Percentiles rank a stretch among this genome's conserved stretches.
Evolutionary conservation across 2,329 filamentous ascomycete genomes (phyloP).

Genomic region (Pseudomassariella vexata): DNA sequence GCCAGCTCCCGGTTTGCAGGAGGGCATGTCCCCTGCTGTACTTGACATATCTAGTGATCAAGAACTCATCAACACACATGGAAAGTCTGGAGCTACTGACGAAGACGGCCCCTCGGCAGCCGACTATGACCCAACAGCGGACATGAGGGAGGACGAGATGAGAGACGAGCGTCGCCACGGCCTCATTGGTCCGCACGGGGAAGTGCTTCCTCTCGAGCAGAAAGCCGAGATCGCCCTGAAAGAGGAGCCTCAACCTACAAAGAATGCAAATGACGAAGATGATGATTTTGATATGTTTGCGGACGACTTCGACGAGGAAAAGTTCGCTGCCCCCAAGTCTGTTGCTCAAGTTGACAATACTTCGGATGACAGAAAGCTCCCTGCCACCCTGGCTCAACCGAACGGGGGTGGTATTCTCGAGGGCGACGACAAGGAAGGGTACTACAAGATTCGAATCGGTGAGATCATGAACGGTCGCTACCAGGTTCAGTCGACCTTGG

Average conservation of each 20-base stretch:
- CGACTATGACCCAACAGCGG: conserved; percentile 71
- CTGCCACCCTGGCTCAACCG: conserved; percentile 40
- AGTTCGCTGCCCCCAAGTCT: conserved; percentile 50
- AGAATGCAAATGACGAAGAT: conserved; percentile 51
- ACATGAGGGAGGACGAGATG: conserved; percentile 67
- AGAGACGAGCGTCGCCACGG: conserved; percentile 51
- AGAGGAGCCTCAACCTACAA: conserved; percentile 29
- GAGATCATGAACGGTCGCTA: conserved; percentile 88
- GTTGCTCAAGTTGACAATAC: conserved; percentile 27
- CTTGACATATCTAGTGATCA: conserved; percentile 62
- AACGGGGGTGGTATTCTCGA: conserved; percentile 74
- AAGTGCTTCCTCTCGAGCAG: conserved; percentile 39
- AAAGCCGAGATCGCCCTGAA: conserved; percentile 28
- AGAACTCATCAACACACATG: conserved; percentile 59
- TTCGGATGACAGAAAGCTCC: conserved; percentile 39
- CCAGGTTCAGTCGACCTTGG: conserved; percentile 79
- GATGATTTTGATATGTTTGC: conserved; percentile 89
- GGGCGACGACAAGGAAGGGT: conserved; percentile 90
- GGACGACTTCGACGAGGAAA: conserved; percentile 66
- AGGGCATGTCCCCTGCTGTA: conserved; percentile 49
- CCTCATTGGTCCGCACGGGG: conserved; percentile 49
- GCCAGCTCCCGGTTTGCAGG: conserved; percentile 37
- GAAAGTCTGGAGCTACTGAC: conserved; percentile 35
- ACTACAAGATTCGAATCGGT: conserved; percentile 90
- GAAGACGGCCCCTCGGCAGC: conserved; percentile 69